Evolutionary conservation across 2,329 filamentous ascomycete genomes (phyloP).

Genomic region (Coniochaeta sp.): DNA sequence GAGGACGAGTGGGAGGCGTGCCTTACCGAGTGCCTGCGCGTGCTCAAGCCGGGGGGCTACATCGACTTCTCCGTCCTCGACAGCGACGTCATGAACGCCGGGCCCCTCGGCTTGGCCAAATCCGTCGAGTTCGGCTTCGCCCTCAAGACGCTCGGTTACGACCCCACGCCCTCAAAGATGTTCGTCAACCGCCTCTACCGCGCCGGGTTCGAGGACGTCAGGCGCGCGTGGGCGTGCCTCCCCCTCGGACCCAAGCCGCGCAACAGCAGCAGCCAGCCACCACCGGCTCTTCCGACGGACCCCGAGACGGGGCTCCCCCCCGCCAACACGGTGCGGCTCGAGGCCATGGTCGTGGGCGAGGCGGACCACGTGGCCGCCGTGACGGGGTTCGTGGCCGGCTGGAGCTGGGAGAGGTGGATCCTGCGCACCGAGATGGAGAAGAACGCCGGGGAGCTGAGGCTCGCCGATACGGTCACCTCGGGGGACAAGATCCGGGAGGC

Average conservation of each 20-base stretch:
- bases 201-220: slow-evolving; percentile 72
- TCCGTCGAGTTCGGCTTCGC: slow-evolving; percentile 89
- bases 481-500: slow-evolving; percentile 47
- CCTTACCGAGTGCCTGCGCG: slow-evolving; percentile 77
- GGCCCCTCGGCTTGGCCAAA: slow-evolving; percentile 71
- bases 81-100: slow-evolving; percentile 80
- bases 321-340: slow-evolving; percentile 43
- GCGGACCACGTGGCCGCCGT: slow-evolving; percentile 67
- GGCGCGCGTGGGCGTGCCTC: slow-evolving; percentile 81
- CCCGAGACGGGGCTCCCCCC: slow-evolving; percentile 30
- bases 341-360: slow-evolving; percentile 59
- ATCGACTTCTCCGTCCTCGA: slow-evolving; percentile 88
- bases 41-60: slow-evolving; percentile 88
- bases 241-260: slow-evolving; percentile 60
- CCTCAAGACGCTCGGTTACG: slow-evolving; percentile 84
- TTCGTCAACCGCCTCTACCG: slow-evolving; percentile 70
- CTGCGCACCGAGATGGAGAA: slow-evolving; percentile 81
- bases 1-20: slow-evolving; percentile 85
- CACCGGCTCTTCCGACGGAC: too few relatives aligned
- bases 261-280: too few relatives aligned
- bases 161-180: slow-evolving; percentile 72
- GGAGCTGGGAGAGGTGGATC: slow-evolving; percentile 96
- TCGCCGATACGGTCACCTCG: slow-evolving; percentile 39
- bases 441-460: slow-evolving; percentile 55
- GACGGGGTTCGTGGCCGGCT: slow-evolving; percentile 75